These are phyloP conservation scores for Myxozyma vanderwaltii DNA, from an alignment of 805 yeast species.

Conservation along the genomic window DNA sequence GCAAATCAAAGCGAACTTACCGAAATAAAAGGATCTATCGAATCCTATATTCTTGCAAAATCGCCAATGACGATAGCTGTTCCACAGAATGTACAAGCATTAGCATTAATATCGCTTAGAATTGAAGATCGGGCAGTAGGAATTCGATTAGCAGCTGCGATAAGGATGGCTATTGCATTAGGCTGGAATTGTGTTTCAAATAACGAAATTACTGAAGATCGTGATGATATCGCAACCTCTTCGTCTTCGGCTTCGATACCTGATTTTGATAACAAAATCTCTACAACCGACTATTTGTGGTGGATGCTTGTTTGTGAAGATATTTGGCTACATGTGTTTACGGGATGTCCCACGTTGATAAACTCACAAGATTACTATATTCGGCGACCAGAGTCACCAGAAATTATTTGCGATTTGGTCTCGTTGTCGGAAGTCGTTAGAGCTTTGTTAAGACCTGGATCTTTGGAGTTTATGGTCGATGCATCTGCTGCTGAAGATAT, in stretches of 20 bases:
- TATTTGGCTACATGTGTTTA: conserved; percentile 21
- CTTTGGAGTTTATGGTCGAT: background rate
- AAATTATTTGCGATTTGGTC: conserved; percentile 16
- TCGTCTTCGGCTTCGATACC: no score
- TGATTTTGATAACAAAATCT: background rate
- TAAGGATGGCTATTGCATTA: conserved; percentile 21
- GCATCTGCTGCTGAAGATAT: conserved; percentile 10
- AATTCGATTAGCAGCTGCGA: conserved; percentile 13
- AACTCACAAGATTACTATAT: conserved; percentile 10
- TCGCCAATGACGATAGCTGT: conserved; percentile 19
- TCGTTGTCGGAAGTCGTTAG: conserved; percentile 13
- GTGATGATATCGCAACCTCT: background rate
- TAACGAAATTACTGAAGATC: background rate
- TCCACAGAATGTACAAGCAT: conserved; percentile 23
- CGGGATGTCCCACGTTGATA: conserved; percentile 18
- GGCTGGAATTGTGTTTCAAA: conserved; percentile 17
- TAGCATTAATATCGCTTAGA: conserved; percentile 19
- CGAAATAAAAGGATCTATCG: conserved; percentile 9
- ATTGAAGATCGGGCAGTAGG: conserved; percentile 20
- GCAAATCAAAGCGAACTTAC: conserved; percentile 1
- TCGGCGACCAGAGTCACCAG: conserved; percentile 11
- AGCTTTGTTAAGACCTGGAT: conserved; percentile 16
- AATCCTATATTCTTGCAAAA: conserved; percentile 19
- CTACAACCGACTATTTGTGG: conserved; percentile 23
- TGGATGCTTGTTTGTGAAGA: conserved; percentile 25